These are phyloP conservation scores for Sphaerostilbella broomeana DNA, from an alignment of 2,329 filamentous ascomycete genomes.

Conservation along the genomic window DNA sequence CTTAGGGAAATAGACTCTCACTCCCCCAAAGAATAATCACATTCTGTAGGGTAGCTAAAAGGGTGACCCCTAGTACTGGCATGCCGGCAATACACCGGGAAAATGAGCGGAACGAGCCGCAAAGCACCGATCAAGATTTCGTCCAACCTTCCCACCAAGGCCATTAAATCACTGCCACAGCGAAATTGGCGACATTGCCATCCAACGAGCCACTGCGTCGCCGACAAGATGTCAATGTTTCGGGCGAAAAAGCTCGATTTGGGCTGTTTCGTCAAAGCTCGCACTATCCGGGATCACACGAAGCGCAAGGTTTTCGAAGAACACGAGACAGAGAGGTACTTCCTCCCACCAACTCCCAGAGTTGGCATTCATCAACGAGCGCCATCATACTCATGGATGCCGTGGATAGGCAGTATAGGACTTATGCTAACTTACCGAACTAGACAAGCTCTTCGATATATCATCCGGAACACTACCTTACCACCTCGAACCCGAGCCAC, in stretches of 20 bases:
- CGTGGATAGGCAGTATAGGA: background rate
- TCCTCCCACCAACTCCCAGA: background rate
- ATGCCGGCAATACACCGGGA: constrained; percentile 6
- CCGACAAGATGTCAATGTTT: constrained; percentile 69
- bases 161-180: background rate
- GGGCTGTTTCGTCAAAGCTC: constrained; percentile 79
- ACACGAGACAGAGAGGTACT: constrained; percentile 80
- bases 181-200: background rate
- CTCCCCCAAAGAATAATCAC: too few relatives aligned
- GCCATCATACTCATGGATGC: background rate
- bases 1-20: too few relatives aligned
- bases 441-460: constrained; percentile 88
- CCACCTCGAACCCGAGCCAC: constrained; percentile 76
- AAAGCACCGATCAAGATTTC: too few relatives aligned
- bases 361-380: too few relatives aligned
- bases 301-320: constrained; percentile 91
- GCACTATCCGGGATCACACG: constrained; percentile 86
- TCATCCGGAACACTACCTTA: constrained; percentile 87
- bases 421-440: background rate
- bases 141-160: background rate
- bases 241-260: constrained; percentile 85
- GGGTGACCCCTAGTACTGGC: too few relatives aligned
- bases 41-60: too few relatives aligned
- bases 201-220: background rate
- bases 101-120: too few relatives aligned